phyloP scores from a whole-genome alignment of 2,329 filamentous ascomycete genomes.

The Dactylellina sp. region DNA sequence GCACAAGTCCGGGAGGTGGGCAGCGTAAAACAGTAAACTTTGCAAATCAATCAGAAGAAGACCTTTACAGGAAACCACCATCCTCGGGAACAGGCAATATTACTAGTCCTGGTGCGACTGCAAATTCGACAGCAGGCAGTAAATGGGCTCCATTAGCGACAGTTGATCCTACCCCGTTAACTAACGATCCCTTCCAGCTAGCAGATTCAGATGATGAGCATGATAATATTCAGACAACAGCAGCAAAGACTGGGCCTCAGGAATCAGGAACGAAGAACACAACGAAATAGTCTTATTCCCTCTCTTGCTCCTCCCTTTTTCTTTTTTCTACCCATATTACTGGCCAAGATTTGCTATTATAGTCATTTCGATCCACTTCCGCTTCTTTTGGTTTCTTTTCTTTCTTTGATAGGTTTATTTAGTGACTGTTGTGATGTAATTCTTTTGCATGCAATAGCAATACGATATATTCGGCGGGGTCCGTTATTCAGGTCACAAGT shows the following conservation, averaged over 20 bases:
- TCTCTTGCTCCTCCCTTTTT: neutral
- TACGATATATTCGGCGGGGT: too few species aligned
- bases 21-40: constrained; percentile 69
- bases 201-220: constrained; percentile 96
- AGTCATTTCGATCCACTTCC: too few species aligned
- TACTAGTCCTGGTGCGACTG: constrained; percentile 3
- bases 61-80: constrained; percentile 70
- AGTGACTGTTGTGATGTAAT: neutral
- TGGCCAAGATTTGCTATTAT: too few species aligned
- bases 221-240: constrained; percentile 72
- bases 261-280: constrained; percentile 54
- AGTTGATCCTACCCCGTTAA: constrained; percentile 86
- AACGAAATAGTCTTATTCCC: constrained; percentile 18
- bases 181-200: constrained; percentile 96
- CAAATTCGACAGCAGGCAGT: constrained; percentile 69
- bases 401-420: neutral
- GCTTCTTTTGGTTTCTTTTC: neutral
- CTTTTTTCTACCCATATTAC: too few species aligned
- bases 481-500: too few species aligned
- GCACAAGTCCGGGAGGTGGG: constrained; percentile 67
- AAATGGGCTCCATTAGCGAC: constrained; percentile 97
- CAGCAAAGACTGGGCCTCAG: constrained; percentile 60
- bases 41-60: constrained; percentile 64
- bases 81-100: too few species aligned
- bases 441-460: neutral